Base-by-base conservation (phyloP, 805 yeast genomes). In the Saturnispora dispora region DNA sequence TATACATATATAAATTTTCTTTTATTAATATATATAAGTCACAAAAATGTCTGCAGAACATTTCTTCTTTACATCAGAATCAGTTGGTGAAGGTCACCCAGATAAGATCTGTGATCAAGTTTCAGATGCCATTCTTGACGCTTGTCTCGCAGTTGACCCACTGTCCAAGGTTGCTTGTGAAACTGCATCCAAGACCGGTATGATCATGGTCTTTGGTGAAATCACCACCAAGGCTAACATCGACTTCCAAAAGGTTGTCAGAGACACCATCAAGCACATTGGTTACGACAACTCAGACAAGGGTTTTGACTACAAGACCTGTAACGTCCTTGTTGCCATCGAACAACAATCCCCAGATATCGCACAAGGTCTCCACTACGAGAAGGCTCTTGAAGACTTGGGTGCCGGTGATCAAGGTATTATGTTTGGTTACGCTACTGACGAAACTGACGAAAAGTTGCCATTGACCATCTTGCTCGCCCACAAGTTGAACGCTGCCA, bases 351-450 rank as follows among this genome's bases (percentile, higher is more conserved):
- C 97, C 50, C 93, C 96, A 63, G 99, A 93, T 76, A 93, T 93
- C 66, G 99, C 99, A 56, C 98, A 91, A 77, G 99, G 99, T 82
- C 82, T 93, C 68, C 98, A 93, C 76, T 86, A 86, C 75, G 97
- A 93, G 71, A 81, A 84, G 76, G 96, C 86, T 52, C 77, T 93
- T 59, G 99, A 93, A 79, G 95, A 93, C 55, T 82, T 93, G 67
- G 99, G 99, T 73, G 99, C 99, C 60, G 99, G 99, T 83, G 99
- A 93, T 78, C 99, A 93, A 77, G 99, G 99, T 85, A 93, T 93
- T 72, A 93, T 93, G 99, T 93, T 93, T 70, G 99, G 99, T 74
- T 93, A 93, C 74, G 99, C 99, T 63, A 84, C 98, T 57, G 96
- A 93, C 67, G 99, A 93, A 79, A 90, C 99, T 63, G 96, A 91